A percentile compares a stretch with the other conserved stretches of the same genome.
These are phyloP conservation scores for Vaccinium vitisidaea DNA, from an alignment of 148 eudicot species.

Conservation along the genomic window DNA sequence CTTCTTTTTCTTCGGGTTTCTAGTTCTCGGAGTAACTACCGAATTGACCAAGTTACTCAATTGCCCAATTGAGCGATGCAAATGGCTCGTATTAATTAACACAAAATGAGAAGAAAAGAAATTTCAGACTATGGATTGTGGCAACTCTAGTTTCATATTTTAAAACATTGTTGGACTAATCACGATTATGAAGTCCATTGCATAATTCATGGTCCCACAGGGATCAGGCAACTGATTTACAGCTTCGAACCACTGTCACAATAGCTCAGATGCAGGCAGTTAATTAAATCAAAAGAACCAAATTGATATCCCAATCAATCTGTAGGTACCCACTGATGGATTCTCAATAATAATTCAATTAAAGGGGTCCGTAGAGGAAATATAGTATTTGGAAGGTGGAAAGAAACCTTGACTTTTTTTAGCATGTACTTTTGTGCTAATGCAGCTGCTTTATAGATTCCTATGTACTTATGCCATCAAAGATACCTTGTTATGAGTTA, in stretches of 20 bases:
- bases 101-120: not conserved
- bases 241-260: not conserved
- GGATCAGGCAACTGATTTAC: not conserved
- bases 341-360: not conserved
- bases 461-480: not conserved
- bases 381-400: not conserved
- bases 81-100: not conserved
- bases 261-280: not conserved
- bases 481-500: not conserved
- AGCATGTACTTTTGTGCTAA: constrained; percentile 1
- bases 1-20: not conserved
- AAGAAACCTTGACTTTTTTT: not conserved
- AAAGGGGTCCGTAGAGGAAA: not conserved
- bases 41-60: not conserved
- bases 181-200: not conserved
- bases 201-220: not conserved
- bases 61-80: not conserved
- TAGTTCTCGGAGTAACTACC: not conserved
- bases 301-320: not conserved
- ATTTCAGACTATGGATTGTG: not conserved
- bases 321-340: not conserved
- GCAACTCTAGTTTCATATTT: not conserved
- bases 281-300: not conserved
- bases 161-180: not conserved
- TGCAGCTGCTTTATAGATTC: not conserved